These are phyloP conservation scores for Meyerozyma elateridarum DNA, from an alignment of 1,139 yeast genomes.

Conservation along the genomic window DNA sequence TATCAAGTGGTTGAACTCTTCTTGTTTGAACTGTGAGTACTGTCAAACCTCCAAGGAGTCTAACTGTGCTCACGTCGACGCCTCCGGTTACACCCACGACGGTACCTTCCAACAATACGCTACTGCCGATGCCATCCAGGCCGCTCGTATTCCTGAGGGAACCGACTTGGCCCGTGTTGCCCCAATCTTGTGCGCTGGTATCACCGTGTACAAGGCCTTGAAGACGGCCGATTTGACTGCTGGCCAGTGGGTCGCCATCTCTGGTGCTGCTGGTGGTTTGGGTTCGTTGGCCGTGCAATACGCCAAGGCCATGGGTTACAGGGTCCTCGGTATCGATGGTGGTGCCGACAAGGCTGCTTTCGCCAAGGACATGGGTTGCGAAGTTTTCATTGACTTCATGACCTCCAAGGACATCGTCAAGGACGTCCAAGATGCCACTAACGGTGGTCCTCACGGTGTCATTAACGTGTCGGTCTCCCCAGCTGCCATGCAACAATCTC, in stretches of 20 bases:
- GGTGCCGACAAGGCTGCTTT: constrained; percentile 61
- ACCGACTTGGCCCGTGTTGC: constrained; percentile 32
- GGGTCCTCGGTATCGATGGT: constrained; percentile 74
- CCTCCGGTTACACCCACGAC: constrained; percentile 77
- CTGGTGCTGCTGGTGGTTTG: constrained; percentile 85
- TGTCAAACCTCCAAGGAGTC: constrained; percentile 68
- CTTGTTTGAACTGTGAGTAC: constrained; percentile 70
- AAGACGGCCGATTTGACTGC: constrained; percentile 62
- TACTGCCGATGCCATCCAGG: constrained; percentile 49
- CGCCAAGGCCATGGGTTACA: constrained; percentile 77
- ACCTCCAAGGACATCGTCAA: constrained; percentile 29
- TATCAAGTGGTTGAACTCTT: constrained; percentile 67
- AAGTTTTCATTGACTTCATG: constrained; percentile 62
- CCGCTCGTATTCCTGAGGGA: constrained; percentile 31
- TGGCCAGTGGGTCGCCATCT: constrained; percentile 76
- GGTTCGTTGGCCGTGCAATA: constrained; percentile 79
- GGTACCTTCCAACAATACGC: constrained; percentile 85
- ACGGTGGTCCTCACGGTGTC: constrained; percentile 64
- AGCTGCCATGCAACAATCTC: constrained; percentile 64
- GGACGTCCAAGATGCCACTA: constrained; percentile 24
- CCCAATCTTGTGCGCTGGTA: constrained; percentile 66
- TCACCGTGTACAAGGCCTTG: constrained; percentile 79
- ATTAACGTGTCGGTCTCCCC: constrained; percentile 78
- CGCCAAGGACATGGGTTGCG: constrained; percentile 61
- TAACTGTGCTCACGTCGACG: constrained; percentile 62